Conservation (phyloP, 2,329 filamentous ascomycete genomes). For the Samsoniella hepiali region DNA sequence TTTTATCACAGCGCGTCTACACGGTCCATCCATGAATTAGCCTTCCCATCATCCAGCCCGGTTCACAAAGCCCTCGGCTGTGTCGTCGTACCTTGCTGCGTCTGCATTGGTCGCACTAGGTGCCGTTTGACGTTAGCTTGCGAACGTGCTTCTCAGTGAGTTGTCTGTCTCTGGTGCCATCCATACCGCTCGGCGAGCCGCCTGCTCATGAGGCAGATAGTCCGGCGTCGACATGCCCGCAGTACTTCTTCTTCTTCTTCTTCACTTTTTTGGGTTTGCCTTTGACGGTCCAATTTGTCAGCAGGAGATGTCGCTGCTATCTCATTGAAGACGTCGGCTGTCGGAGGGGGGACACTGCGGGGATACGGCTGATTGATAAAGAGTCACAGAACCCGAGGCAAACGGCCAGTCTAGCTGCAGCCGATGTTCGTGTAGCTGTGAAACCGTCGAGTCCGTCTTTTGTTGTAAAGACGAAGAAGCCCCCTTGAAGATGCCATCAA, state of each 20-base stretch:
- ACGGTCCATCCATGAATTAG: background rate
- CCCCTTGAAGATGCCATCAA: background rate
- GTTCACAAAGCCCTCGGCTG: background rate
- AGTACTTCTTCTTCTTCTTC: too few relatives aligned
- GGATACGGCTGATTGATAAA: background rate
- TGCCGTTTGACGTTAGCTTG: background rate
- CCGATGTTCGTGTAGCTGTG: too few relatives aligned
- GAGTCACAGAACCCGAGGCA: background rate
- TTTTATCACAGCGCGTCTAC: slow-evolving; percentile 50
- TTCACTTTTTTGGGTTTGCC: background rate
- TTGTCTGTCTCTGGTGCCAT: background rate
- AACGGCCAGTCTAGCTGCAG: too few relatives aligned
- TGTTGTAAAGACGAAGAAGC: background rate
- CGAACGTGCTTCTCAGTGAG: background rate
- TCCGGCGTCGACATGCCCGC: slow-evolving; percentile 6
- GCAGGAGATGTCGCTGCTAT: too few relatives aligned
- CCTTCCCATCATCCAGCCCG: background rate
- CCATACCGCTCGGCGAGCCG: slow-evolving; percentile 16
- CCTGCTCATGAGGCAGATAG: slow-evolving; percentile 9
- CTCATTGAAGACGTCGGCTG: background rate
- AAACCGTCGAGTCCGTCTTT: background rate
- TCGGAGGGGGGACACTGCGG: background rate
- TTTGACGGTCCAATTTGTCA: too few relatives aligned
- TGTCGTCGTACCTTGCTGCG: slow-evolving; percentile 25
- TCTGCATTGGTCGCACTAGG: slow-evolving; percentile 34